Conservation (phyloP, 1,284 basidiomycete genomes). For the Vanrija pseudolonga region DNA sequence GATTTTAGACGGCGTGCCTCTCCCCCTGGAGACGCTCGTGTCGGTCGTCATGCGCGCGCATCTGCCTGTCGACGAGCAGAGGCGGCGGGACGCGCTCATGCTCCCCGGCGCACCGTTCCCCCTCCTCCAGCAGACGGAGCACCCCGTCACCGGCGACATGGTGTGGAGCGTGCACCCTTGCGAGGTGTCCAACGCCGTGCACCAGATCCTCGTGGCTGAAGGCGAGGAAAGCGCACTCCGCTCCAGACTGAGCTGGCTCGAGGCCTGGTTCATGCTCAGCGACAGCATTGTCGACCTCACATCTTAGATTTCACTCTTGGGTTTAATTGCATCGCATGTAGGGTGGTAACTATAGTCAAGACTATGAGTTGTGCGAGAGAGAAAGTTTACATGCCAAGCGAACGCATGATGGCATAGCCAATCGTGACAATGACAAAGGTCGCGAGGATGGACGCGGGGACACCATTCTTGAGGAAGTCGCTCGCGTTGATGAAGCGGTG, state of each 20-base stretch:
- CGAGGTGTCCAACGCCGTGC: constrained; percentile 25
- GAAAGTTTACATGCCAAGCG: constrained; percentile 8
- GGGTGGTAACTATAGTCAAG: too few species aligned
- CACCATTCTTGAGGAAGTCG: constrained; percentile 90
- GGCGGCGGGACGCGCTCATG: constrained; percentile 14
- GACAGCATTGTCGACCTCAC: constrained; percentile 26
- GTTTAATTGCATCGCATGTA: too few species aligned
- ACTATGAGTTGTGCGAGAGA: too few species aligned
- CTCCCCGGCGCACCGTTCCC: constrained; percentile 26
- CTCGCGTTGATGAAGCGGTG: constrained; percentile 76
- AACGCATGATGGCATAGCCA: constrained; percentile 62
- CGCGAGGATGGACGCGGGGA: constrained; percentile 84
- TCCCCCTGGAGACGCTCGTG: constrained; percentile 14
- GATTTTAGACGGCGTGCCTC: constrained; percentile 23
- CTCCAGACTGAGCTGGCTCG: constrained; percentile 23
- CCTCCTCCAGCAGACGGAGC: constrained; percentile 30
- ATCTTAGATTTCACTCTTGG: neutral
- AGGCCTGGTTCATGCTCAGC: constrained; percentile 38
- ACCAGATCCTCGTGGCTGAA: constrained; percentile 16
- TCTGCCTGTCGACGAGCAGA: neutral
- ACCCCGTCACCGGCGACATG: constrained; percentile 26
- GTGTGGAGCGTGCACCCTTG: constrained; percentile 37
- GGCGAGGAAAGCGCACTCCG: constrained; percentile 2
- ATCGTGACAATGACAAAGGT: constrained; percentile 76
- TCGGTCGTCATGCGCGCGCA: constrained; percentile 1